Conservation (phyloP, 2,329 filamentous ascomycete genomes). For the Aureobasidium musti region DNA sequence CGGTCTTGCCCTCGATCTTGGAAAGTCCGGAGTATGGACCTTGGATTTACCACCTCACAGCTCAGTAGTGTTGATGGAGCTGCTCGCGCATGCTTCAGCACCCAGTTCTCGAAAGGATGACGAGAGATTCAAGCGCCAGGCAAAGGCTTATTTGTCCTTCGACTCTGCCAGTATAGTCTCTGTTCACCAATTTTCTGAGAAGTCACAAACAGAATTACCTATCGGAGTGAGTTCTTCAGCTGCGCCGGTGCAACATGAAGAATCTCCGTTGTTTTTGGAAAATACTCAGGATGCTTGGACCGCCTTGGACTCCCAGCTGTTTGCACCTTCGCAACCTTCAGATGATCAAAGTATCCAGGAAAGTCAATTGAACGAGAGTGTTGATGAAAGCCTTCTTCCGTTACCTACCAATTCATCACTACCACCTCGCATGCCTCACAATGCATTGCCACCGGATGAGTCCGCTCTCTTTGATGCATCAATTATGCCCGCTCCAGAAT, state of each 20-base stretch:
- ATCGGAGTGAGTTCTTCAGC: too few relatives aligned
- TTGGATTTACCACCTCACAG: not conserved
- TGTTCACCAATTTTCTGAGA: not conserved
- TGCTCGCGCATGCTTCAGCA: slow-evolving; percentile 52
- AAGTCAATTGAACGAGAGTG: not conserved
- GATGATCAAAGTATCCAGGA: not conserved
- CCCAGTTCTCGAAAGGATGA: slow-evolving; percentile 47
- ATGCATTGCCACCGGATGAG: not conserved
- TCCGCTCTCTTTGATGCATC: not conserved
- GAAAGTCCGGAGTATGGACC: slow-evolving; percentile 13
- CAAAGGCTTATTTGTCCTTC: slow-evolving; percentile 47
- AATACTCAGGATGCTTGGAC: slow-evolving; percentile 49
- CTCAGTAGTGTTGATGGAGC: slow-evolving; percentile 38
- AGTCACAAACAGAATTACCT: not conserved
- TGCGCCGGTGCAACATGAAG: not conserved
- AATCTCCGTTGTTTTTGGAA: slow-evolving; percentile 40
- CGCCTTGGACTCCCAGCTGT: slow-evolving; percentile 48
- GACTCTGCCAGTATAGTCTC: slow-evolving; percentile 28
- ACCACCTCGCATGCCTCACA: not conserved
- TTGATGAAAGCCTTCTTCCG: not conserved
- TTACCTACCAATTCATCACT: slow-evolving; percentile 1
- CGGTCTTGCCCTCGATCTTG: not conserved
- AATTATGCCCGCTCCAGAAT: too few relatives aligned
- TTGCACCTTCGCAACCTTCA: slow-evolving; percentile 35
- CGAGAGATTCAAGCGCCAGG: slow-evolving; percentile 45